Evolutionary conservation across 768 basidiomycete genomes (phyloP), one percentile per base, ranked within the genome.

Genomic region (Amanita exitialis): DNA sequence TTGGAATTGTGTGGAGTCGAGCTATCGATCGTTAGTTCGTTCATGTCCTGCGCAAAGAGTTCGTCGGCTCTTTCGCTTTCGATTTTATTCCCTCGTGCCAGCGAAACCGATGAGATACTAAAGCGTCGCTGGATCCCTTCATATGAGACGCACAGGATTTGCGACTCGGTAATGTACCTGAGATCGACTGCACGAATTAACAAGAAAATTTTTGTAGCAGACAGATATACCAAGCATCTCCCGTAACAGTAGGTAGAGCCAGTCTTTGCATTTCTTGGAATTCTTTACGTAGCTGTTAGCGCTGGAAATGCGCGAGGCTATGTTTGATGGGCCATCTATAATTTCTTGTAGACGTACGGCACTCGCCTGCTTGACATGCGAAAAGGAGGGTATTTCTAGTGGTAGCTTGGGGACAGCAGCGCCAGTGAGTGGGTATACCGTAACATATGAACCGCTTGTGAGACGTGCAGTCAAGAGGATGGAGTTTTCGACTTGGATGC

Each of bases 181-280:
- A 88, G 68, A 59, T 84, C 81, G 39, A 90, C 90, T 91, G 45
- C n/a, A 48, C 43, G 34, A 28, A 35, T 21, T 28, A 20, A 53
- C 20, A 55, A 55, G 16, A 54, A 37, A 54, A 43, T 56, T 50
- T 38, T 44, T 27, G 44, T 52, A 47, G 13, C 7, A 13, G 21
- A 42, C 25, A 9, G 36, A 63, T 78, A 42, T 52, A 88, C 89
- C 82, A 48, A 91, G 69, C 36, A 72, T 60, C 66, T 91, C 89
- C 51, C 80, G 77, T 49, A 86, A 62, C 18, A 83, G 66, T 8
- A 90, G 68, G 36, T 65, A 61, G 8, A 91, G 74, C 89, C 89
- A 91, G 60, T 87, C 78, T 51, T 69, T 67, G 43, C 67, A 67
- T 57, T 76, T 76, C 28, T 59, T 56, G 0, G 59, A 52, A 53